Base-by-base conservation (phyloP, 1,284 basidiomycete genomes). In the Stereum hirsutum region DNA sequence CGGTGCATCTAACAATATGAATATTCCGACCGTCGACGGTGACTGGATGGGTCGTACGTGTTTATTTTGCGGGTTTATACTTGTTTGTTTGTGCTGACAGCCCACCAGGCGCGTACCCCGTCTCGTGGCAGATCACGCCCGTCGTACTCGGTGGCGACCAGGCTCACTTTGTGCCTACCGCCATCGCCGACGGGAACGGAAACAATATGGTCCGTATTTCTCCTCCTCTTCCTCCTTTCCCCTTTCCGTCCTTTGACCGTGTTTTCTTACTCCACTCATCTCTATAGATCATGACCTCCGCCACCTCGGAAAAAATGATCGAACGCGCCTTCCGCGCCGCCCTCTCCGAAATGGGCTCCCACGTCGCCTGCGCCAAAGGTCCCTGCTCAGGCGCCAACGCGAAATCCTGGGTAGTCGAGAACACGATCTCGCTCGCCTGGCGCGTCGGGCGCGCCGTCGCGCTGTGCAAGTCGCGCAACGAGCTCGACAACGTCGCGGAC, bases 1-100 rank as follows among this genome's bases (percentile, higher is more conserved):
- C 11, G 60, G 55, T 10, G 51, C 57, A 4, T 50, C 44, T 7
- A 46, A 43, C 15, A 39, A 52, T 27, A 47, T 64, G 33, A 46
- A 60, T 41, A 35, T 57, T 7, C 61, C 61, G 2, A 47, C 59
- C 7, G 28, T 64, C 12, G 62, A 64, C 40, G 58, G 56, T 10
- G 62, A 63, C 36, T 50, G 53, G 20, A 56, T 56, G 54, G 54
- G 54, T 1, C 51, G 55, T 17, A 52, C 53, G 5, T 54, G 52
- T 39, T n/a, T n/a, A n/a, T n/a, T n/a, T n/a, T n/a, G n/a, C n/a
- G n/a, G n/a, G n/a, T n/a, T n/a, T n/a, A n/a, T n/a, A n/a, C n/a
- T n/a, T n/a, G n/a, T n/a, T n/a, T n/a, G n/a, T n/a, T n/a, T n/a
- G n/a, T n/a, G n/a, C n/a, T n/a, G n/a, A n/a, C n/a, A n/a, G n/a